These are phyloP conservation scores for Climacium dendroides DNA, from an alignment of 225 moss, liverwort and hornwort species.

Conservation along the genomic window DNA sequence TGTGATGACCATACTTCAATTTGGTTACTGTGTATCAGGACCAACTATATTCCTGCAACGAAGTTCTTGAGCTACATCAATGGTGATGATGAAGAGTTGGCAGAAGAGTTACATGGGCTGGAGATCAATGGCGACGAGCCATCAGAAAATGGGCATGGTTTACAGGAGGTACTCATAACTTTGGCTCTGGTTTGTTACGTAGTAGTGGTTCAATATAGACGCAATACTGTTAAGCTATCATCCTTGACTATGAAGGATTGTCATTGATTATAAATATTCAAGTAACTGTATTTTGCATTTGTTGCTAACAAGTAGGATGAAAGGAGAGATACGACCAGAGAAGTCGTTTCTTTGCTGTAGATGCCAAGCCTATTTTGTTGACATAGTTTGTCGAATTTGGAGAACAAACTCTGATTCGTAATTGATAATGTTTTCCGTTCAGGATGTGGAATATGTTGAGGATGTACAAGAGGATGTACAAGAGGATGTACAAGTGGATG, in stretches of 20 bases:
- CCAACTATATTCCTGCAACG: conserved; percentile 30
- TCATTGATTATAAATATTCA: neutral
- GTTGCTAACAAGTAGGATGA: neutral
- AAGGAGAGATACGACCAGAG: neutral
- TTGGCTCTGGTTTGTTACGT: neutral
- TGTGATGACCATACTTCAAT: neutral
- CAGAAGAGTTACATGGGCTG: conserved; percentile 41
- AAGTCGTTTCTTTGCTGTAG: neutral
- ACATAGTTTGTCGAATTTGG: neutral
- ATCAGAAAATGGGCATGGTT: conserved; percentile 53
- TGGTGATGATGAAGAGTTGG: conserved; percentile 32
- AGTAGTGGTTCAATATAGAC: neutral
- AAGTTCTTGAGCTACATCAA: conserved; percentile 41
- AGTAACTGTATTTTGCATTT: neutral
- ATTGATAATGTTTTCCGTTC: neutral
- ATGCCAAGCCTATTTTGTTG: neutral
- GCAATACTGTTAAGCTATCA: neutral
- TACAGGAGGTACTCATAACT: conserved; percentile 4
- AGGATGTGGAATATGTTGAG: conserved; percentile 42
- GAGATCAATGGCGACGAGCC: conserved; percentile 42
- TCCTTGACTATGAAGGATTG: neutral
- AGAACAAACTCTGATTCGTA: neutral
- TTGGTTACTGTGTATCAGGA: conserved; percentile 15
- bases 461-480: neutral
- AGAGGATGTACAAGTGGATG: neutral